Conservation (phyloP, 352 stramenopile genomes). For the Bremia lactucae region DNA sequence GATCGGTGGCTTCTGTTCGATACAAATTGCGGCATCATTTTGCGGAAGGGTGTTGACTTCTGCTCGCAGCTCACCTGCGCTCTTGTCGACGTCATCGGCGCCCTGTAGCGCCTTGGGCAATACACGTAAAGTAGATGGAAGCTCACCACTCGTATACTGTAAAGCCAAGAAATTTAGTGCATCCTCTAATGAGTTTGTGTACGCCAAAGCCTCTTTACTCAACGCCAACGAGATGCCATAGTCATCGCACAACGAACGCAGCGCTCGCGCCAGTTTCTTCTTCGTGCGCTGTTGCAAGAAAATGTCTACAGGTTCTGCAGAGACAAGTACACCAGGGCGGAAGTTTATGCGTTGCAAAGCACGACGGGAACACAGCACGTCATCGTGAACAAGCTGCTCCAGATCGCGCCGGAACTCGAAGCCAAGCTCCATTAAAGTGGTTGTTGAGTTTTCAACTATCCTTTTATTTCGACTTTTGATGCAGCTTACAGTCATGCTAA, state of each 20-base stretch:
- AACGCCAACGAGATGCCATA: constrained; percentile 28
- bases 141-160: constrained; percentile 42
- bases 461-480: too few species aligned
- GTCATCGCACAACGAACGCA: constrained; percentile 37
- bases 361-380: constrained; percentile 16
- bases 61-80: constrained; percentile 21
- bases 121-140: constrained; percentile 34
- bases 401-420: constrained; percentile 51
- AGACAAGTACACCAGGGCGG: constrained; percentile 33
- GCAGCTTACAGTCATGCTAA: too few species aligned
- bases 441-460: too few species aligned
- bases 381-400: constrained; percentile 41
- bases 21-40: constrained; percentile 1
- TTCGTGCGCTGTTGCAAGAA: constrained; percentile 32
- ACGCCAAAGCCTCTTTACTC: constrained; percentile 31
- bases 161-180: constrained; percentile 52
- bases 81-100: constrained; percentile 6
- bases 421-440: constrained; percentile 22
- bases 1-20: neutral
- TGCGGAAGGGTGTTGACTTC: constrained; percentile 15
- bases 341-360: constrained; percentile 28
- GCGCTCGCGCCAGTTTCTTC: constrained; percentile 41
- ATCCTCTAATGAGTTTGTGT: constrained; percentile 59
- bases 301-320: constrained; percentile 25
- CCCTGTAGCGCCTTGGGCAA: constrained; percentile 8